Conservation (phyloP, 2,329 filamentous ascomycete species). For the Aureobasidium mangrovei region DNA sequence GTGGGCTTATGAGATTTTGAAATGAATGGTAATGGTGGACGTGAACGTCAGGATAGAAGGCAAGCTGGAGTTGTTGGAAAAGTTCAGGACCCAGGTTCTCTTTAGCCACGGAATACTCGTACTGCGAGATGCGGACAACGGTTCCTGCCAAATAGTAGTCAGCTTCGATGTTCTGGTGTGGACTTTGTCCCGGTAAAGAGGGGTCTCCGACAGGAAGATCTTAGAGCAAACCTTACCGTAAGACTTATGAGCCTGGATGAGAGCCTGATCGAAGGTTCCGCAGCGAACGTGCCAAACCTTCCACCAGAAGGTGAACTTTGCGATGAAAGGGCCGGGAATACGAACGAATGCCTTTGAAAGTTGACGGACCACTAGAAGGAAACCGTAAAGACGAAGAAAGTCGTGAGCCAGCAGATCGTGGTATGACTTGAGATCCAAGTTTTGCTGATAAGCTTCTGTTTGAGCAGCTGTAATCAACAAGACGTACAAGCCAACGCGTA, state of each 20-base stretch:
- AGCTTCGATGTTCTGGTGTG: neutral
- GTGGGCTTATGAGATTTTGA: neutral
- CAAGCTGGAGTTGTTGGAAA: neutral
- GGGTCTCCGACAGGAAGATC: neutral
- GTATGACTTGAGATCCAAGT: neutral
- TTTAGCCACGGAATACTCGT: constrained; percentile 13
- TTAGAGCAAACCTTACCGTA: constrained; percentile 15
- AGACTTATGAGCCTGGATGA: constrained; percentile 15
- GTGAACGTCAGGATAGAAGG: no score
- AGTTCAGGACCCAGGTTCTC: neutral
- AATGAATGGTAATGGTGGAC: neutral
- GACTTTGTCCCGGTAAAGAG: neutral
- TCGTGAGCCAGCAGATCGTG: neutral
- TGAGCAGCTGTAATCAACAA: neutral
- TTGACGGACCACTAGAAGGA: neutral
- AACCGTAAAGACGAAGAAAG: neutral
- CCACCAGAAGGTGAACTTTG: constrained; percentile 19
- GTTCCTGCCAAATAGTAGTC: neutral
- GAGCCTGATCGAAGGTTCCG: constrained; percentile 17
- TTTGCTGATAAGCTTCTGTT: neutral
- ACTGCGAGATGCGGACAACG: constrained; percentile 17
- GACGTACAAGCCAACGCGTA: neutral
- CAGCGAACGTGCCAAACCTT: constrained; percentile 17
- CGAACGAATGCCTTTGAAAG: neutral
- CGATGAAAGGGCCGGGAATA: constrained; percentile 18